Evolutionary conservation across 441 rosid genomes (phyloP).

Genomic region (Syzygium syzygioides): DNA sequence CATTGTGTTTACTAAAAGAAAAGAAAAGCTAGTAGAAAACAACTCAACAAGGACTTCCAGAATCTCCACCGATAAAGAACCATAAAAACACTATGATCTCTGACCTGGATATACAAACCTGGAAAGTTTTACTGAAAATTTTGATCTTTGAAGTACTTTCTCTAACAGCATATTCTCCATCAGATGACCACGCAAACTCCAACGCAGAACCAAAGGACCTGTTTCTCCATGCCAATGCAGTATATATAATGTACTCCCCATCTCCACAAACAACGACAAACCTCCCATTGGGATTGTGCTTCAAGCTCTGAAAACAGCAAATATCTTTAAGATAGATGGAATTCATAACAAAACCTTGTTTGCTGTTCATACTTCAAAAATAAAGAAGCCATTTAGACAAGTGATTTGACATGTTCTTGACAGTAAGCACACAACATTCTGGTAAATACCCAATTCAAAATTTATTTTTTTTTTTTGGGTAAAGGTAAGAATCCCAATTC

Average conservation of each 20-base stretch:
- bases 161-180: constrained; percentile 96
- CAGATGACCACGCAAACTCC: constrained; percentile 97
- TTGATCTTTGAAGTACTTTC: constrained; percentile 93
- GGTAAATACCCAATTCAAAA: background rate
- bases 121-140: constrained; percentile 91
- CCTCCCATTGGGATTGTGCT: constrained; percentile 98
- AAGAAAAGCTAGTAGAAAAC: background rate
- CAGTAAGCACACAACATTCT: background rate
- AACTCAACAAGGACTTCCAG: background rate
- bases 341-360: background rate
- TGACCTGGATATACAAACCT: constrained; percentile 41
- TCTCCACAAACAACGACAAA: constrained; percentile 99
- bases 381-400: background rate
- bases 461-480: no score
- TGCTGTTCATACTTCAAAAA: background rate
- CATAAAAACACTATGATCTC: background rate
- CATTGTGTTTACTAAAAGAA: background rate
- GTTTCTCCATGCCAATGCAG: constrained; percentile 99
- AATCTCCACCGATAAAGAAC: constrained; percentile 6
- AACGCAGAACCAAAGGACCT: constrained; percentile 97
- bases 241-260: constrained; percentile 95
- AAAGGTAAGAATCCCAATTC: no score
- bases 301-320: constrained; percentile 60
- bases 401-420: background rate
- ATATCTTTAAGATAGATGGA: background rate